Conservation (phyloP, 208 protist genomes). For the Crithidia fasciculata region DNA sequence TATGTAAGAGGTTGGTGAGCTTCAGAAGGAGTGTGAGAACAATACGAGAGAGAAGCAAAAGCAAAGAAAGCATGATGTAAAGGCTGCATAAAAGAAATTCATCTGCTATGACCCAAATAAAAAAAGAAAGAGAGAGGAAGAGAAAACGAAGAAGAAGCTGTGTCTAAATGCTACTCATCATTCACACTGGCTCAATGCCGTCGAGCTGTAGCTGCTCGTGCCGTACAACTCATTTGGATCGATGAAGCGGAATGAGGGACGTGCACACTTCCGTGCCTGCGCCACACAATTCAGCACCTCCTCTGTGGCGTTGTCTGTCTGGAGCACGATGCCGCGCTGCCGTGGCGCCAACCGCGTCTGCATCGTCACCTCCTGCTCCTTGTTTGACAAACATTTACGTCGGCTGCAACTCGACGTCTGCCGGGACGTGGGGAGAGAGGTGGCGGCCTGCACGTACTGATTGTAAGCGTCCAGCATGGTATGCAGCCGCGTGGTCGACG, state of each 20-base stretch:
- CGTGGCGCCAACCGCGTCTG: neutral
- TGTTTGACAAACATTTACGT: neutral
- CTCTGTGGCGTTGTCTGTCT: neutral
- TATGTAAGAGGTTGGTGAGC: no score
- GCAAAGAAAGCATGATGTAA: no score
- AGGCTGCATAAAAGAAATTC: no score
- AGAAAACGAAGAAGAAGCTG: no score
- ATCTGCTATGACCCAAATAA: no score
- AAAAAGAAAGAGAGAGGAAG: no score
- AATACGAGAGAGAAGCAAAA: no score
- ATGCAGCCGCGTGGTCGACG: constrained; percentile 13
- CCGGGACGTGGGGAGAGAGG: no score
- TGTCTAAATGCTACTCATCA: neutral
- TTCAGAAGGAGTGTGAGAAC: no score
- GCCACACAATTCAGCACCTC: constrained; percentile 15
- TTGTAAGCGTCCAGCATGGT: constrained; percentile 16
- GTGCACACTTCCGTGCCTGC: neutral
- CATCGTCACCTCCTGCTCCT: neutral
- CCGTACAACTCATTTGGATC: constrained; percentile 28
- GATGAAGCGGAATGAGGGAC: constrained; percentile 20
- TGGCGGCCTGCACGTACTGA: constrained; percentile 21
- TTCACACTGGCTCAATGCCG: neutral
- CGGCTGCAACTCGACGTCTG: neutral
- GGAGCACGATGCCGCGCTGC: constrained; percentile 20
- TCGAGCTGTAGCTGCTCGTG: constrained; percentile 16